Base-by-base conservation (phyloP, 1,284 basidiomycete genomes). In the Phellopilus nigrolimitatus region DNA sequence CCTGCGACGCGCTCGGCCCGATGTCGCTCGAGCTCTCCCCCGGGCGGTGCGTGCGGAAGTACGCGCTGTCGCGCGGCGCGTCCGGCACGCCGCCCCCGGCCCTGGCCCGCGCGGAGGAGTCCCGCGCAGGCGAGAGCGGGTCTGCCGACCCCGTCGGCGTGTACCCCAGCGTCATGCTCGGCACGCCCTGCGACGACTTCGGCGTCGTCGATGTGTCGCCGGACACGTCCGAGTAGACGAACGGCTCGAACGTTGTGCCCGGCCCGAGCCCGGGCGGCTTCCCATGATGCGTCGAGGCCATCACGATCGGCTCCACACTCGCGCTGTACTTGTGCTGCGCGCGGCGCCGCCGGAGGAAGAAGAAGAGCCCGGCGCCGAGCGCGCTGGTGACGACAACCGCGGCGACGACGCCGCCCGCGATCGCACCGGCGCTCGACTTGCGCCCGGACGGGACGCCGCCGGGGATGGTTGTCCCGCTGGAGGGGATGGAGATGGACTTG, bases 401-500 rank as follows among this genome's bases (percentile, higher is more conserved):
- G 22, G 49, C 54, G 17, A 51, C 31, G 1, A 55, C 49, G 3
- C 54, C 54, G 21, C 54, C 54, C 9, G 43, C 54, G 28, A 55
- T 55, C 12, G 49, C 49, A 22, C 49, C 54, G 5, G 36, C 48
- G 34, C 47, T 47, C 6, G 30, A 27, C n/a, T 44, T 38, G 12
- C 33, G 33, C n/a, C 13, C 33, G 7, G 17, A 15, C 9, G 42
- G 25, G 27, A 30, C 25, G 1, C 21, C 30, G 21, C 47, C 47
- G 19, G 47, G 31, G 47, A 54, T 50, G n/a, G 53, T 54, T 34
- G 43, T 54, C 27, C 52, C 52, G 9, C 50, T 28, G 13, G 1
- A 3, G 8, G 53, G 53, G 5, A 54, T 22, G 38, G n/a, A 46
- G 31, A 53, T 48, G n/a, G 25, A 19, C 12, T 28, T 28, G 27